These are phyloP conservation scores for Stentor roeselii DNA, from an alignment of 73 alveolate species.

Conservation along the genomic window DNA sequence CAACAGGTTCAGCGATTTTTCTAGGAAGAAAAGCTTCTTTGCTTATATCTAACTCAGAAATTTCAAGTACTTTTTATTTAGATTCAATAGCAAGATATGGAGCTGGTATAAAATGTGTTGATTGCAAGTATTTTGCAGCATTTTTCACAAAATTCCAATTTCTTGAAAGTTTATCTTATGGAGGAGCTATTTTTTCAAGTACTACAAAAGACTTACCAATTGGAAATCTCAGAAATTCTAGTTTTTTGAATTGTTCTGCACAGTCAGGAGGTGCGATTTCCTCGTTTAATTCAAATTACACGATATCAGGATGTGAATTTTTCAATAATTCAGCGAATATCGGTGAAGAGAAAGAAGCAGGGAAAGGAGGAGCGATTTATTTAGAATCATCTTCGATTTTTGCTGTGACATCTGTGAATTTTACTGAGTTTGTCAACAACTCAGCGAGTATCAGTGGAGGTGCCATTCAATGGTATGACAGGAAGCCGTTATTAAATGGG, in stretches of 20 bases:
- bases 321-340: not conserved
- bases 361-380: not conserved
- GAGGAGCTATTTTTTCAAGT: not conserved
- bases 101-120: not conserved
- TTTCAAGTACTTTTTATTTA: not conserved
- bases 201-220: not conserved
- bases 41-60: not conserved
- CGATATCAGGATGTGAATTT: not conserved
- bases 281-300: not conserved
- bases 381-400: not conserved
- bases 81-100: not conserved
- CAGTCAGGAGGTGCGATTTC: not conserved
- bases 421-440: not conserved
- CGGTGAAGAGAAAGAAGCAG: not conserved
- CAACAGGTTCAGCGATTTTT: not conserved
- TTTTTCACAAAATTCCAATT: not conserved
- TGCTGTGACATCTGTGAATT: not conserved
- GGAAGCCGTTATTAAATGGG: not conserved
- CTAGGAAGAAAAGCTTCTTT: not conserved
- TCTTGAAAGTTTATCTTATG: not conserved
- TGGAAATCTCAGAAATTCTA: not conserved
- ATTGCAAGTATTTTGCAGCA: not conserved
- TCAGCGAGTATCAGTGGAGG: not conserved
- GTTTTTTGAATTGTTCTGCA: not conserved
- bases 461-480: not conserved